phyloP scores from a whole-genome alignment of 2,329 filamentous ascomycete genomes.

The Dothistroma pini region DNA sequence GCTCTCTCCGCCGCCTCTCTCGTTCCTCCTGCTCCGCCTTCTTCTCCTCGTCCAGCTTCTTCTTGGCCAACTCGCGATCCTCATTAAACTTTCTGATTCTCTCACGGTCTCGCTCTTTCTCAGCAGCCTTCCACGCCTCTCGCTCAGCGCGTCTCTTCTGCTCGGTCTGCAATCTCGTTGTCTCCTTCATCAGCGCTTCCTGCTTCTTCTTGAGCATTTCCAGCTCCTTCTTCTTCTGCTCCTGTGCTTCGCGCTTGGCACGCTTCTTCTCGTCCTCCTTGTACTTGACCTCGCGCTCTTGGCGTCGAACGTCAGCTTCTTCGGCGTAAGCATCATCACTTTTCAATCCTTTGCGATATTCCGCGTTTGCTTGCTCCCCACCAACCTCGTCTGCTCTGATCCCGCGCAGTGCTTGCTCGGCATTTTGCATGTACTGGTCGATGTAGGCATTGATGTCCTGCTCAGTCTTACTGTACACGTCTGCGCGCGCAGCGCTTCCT shows the following conservation, averaged over 20 bases:
- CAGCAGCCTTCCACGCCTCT: conserved; percentile 42
- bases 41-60: conserved; percentile 51
- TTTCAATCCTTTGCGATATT: conserved; percentile 63
- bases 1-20: conserved; percentile 39
- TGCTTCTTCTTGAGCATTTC: conserved; percentile 50
- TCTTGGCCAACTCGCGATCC: conserved; percentile 43
- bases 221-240: conserved; percentile 54
- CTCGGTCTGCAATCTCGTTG: conserved; percentile 43
- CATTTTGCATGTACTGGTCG: conserved; percentile 58
- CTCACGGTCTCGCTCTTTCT: conserved; percentile 53
- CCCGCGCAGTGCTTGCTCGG: conserved; percentile 66
- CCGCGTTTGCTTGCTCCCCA: conserved; percentile 62
- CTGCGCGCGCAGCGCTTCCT: conserved; percentile 71
- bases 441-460: conserved; percentile 65
- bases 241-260: conserved; percentile 56
- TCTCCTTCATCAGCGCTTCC: conserved; percentile 42
- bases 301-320: conserved; percentile 59
- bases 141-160: conserved; percentile 49
- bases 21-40: conserved; percentile 48
- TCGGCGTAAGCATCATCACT: conserved; percentile 70
- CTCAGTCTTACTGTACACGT: conserved; percentile 70
- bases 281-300: conserved; percentile 59
- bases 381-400: conserved; percentile 66
- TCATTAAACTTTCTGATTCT: conserved; percentile 50
- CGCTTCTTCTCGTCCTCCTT: conserved; percentile 59